Base-by-base conservation (phyloP, 2,329 filamentous ascomycete genomes). In the Fusarium subglutinans region DNA sequence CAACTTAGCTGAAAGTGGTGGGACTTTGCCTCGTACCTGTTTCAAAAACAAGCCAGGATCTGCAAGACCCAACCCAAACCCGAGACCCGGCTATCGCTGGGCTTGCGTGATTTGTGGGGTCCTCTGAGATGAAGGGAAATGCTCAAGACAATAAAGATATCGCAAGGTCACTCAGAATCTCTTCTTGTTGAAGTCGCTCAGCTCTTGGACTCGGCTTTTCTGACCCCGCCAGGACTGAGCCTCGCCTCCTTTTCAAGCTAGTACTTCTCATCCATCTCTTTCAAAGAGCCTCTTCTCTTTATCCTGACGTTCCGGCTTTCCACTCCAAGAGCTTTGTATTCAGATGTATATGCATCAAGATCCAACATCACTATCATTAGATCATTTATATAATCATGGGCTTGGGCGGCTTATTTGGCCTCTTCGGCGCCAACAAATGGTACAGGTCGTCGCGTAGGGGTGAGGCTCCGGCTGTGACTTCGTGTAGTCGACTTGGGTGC, bases 371-470 rank as follows among this genome's bases (percentile, higher is more conserved):
- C 47, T 53, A 22, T 73, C 72, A 73, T 75, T 70, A 68, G 33
- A 73, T 69, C 68, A 47, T 76, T 66, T 59, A 73, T 62, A 40
- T 35, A 64, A 48, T 56, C 26, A 28, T 48, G 57, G 50, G 43
- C 15, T 24, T 30, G 26, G 40, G 30, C 13, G n/a, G 24, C 60
- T 65, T 64, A 74, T 55, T 67, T 66, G 35, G 66, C 51, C 64
- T 78, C 74, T 72, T 81, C 80, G 70, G 79, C 74, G 68, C 83
- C 84, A 63, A 76, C 79, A 41, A 83, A 79, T 18, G 81, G 81
- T 20, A 80, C 83, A 47, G 82, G 80, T 70, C 84, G 83, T 55
- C 83, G 82, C 6, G 82, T 81, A 8, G 84, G 82, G 15, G 84
- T 83, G 41, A 82, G 74, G 72, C 79, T 86, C 65, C 81, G 80